These are phyloP conservation scores for Nemania sp. DNA, from an alignment of 2,329 filamentous ascomycete species.

Conservation along the genomic window DNA sequence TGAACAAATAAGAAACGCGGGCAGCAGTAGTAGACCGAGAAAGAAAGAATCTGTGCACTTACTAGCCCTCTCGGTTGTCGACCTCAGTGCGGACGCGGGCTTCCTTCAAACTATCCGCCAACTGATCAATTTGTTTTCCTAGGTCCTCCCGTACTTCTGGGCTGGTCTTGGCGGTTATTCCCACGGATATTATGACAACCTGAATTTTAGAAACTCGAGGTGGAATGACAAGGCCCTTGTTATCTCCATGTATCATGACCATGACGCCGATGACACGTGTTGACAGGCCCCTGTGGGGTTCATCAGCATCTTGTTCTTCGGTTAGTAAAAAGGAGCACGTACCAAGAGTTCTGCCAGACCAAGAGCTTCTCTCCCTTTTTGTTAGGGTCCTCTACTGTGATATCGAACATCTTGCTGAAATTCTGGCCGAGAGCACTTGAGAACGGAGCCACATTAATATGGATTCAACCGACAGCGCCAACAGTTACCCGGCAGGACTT, in stretches of 20 bases:
- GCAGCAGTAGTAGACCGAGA: not conserved
- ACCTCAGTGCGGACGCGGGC: conserved; percentile 77
- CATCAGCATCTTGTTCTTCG: not conserved
- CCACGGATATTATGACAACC: conserved; percentile 86
- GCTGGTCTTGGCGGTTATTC: conserved; percentile 84
- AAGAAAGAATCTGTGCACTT: conserved; percentile 15
- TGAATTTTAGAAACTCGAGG: conserved; percentile 88
- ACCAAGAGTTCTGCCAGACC: conserved; percentile 97
- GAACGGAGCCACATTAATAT: conserved; percentile 5
- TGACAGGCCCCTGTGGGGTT: conserved; percentile 72
- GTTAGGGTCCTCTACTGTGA: conserved; percentile 90
- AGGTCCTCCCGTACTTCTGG: conserved; percentile 79
- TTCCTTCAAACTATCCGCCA: conserved; percentile 70
- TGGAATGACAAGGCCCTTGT: conserved; percentile 92
- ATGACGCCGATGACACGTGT: conserved; percentile 98
- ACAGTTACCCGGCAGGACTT: conserved; percentile 37
- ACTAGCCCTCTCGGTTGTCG: conserved; percentile 84
- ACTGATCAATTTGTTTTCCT: conserved; percentile 72
- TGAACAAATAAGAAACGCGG: not conserved
- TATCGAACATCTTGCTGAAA: conserved; percentile 99
- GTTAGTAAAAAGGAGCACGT: not conserved
- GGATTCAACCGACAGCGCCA: not conserved
- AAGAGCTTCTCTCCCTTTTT: conserved; percentile 79
- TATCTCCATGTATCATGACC: conserved; percentile 97
- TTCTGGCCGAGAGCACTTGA: conserved; percentile 77